Evolutionary conservation across 495 filamentous ascomycete species (phyloP), one percentile per base, ranked within the genome.

Genomic region (Aspergillus heteromorphus): DNA sequence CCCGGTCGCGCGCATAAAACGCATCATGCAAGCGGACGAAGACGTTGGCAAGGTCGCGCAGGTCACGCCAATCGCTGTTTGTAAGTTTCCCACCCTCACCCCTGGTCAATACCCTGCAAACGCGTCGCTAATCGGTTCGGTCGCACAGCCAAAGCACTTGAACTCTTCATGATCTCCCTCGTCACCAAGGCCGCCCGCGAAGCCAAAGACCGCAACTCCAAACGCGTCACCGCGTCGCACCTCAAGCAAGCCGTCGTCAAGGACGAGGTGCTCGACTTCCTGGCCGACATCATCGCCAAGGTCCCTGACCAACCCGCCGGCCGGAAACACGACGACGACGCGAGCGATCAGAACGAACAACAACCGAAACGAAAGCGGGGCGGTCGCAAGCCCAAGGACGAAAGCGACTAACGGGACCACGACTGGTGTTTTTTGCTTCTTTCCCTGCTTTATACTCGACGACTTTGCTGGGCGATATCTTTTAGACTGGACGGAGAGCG

Each of bases 21-120:
- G 93, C 49, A 97, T 99, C 57, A 97, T 99, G 93, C 93, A 99
- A 71, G 93, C 93, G 6, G 93, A 99, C 65, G 93, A 99, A 64
- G 93, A 99, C 71, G 92, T 99, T 2, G 93, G 93, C 38, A 99
- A 99, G 73, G 95, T 99, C 3, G 91, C 93, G 7, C 95, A 97
- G 71, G 92, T 96, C 19, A 95, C 92, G 5, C 92, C 92, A 2
- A 91, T 95, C 62, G 91, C 88, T 45, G 92, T 97, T 48, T 90
- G 91, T 85, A 81, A 54, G 82, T 84, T 40, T 55, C 30, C n/a
- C 27, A 8, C 30, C n/a, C 0, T 1, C 40, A 6, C 6, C 38
- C 13, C 23, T 34, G 7, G 2, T 49, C 8, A 18, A 21, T 34
- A 51, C 27, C 25, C 43, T 45, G 0, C 2, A 47, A 51, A 53